phyloP scores from a whole-genome alignment of 2,329 filamentous ascomycete genomes.

The Fusarium sp. region DNA sequence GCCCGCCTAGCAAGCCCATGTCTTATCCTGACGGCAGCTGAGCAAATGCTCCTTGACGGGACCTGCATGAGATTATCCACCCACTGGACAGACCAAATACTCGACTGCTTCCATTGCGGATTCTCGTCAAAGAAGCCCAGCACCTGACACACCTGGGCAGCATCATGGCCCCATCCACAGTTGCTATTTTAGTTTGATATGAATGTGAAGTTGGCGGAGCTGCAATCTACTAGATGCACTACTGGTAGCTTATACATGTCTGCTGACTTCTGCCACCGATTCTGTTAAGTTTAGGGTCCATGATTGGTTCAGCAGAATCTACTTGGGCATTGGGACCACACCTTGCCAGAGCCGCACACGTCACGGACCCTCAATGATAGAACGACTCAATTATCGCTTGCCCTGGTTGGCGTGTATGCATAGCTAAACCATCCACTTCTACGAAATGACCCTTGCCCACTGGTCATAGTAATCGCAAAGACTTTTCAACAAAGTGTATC shows the following conservation, averaged over 20 bases:
- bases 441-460: not conserved
- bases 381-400: not conserved
- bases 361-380: not conserved
- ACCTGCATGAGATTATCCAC: slow-evolving; percentile 21
- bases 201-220: not conserved
- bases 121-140: not conserved
- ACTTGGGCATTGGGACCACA: not conserved
- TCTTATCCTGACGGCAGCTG: not conserved
- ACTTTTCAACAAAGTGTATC: slow-evolving; percentile 15
- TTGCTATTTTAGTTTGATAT: slow-evolving; percentile 5
- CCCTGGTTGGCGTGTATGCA: not conserved
- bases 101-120: not conserved
- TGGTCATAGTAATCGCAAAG: not conserved
- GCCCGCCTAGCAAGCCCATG: not conserved
- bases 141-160: slow-evolving; percentile 6
- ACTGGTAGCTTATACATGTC: not conserved
- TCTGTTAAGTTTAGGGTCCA: not conserved
- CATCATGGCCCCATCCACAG: slow-evolving; percentile 17
- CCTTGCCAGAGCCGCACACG: not conserved
- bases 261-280: not conserved
- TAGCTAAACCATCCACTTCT: not conserved
- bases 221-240: not conserved
- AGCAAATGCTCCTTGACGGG: slow-evolving; percentile 23
- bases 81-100: not conserved
- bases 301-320: not conserved